Conservation (phyloP, 352 stramenopile species). For the Phytophthora hibernalis region DNA sequence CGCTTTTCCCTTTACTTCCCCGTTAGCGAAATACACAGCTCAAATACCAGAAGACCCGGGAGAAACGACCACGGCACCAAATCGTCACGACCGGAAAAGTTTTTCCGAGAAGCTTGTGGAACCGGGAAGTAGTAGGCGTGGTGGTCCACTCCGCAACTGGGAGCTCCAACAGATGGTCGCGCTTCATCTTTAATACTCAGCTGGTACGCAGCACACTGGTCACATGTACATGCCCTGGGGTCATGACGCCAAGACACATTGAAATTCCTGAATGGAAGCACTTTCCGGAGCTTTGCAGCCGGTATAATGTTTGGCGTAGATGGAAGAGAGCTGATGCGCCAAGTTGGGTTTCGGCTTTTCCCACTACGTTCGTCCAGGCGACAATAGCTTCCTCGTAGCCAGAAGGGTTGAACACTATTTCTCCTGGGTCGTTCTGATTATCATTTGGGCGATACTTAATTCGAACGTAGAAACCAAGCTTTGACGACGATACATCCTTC, state of each 20-base stretch:
- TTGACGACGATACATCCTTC: slow-evolving; percentile 68
- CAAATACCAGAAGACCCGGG: slow-evolving; percentile 74
- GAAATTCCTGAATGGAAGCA: slow-evolving; percentile 78
- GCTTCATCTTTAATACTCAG: slow-evolving; percentile 15
- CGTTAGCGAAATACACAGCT: slow-evolving; percentile 78
- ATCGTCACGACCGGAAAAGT: slow-evolving; percentile 78
- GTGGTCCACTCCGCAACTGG: slow-evolving; percentile 70
- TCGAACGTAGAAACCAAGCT: slow-evolving; percentile 72
- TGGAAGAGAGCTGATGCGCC: slow-evolving; percentile 48
- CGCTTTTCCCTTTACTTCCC: slow-evolving; percentile 71
- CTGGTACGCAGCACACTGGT: slow-evolving; percentile 51
- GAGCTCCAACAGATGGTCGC: slow-evolving; percentile 5
- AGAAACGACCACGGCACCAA: slow-evolving; percentile 81
- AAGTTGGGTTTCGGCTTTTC: slow-evolving; percentile 57
- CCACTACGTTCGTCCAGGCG: slow-evolving; percentile 77
- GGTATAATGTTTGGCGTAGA: slow-evolving; percentile 25
- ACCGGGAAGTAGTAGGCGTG: slow-evolving; percentile 87
- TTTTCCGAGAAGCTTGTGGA: slow-evolving; percentile 77
- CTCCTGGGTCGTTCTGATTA: slow-evolving; percentile 51
- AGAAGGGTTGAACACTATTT: slow-evolving; percentile 74
- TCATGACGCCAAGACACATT: slow-evolving; percentile 83
- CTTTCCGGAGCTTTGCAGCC: slow-evolving; percentile 63
- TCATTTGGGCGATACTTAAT: slow-evolving; percentile 88
- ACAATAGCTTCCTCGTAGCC: slow-evolving; percentile 70
- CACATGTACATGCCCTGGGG: slow-evolving; percentile 51